Conservation (phyloP, 78 protist genomes). For the Dictyostelium intermedium region DNA sequence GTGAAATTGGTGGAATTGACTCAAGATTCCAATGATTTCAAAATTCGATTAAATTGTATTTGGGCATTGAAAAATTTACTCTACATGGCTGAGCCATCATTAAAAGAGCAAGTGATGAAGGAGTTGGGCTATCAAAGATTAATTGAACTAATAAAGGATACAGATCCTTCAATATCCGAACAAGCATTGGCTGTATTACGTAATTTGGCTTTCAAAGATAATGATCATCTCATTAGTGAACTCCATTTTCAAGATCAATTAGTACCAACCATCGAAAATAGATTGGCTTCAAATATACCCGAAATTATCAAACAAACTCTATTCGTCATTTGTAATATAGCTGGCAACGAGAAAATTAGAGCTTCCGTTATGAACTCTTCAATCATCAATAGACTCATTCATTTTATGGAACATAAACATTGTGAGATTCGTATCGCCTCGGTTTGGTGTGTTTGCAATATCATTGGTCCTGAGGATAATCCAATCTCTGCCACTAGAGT, state of each 20-base stretch:
- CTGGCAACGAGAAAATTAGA: constrained; percentile 34
- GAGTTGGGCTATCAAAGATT: constrained; percentile 16
- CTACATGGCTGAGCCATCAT: constrained; percentile 27
- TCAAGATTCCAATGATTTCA: not conserved
- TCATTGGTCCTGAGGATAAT: constrained; percentile 13
- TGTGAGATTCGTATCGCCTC: constrained; percentile 22
- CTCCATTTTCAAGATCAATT: not conserved
- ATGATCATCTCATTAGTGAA: not conserved
- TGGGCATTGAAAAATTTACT: constrained; percentile 86
- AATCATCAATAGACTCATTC: not conserved
- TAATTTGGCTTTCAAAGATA: constrained; percentile 62
- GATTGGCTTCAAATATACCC: not conserved
- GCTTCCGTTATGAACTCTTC: constrained; percentile 28
- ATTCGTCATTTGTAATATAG: constrained; percentile 66
- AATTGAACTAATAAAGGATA: constrained; percentile 6
- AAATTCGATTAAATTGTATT: constrained; percentile 54
- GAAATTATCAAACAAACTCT: constrained; percentile 51
- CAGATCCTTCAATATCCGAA: constrained; percentile 20
- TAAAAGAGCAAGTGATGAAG: constrained; percentile 31
- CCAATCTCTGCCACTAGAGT: not conserved
- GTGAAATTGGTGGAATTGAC: constrained; percentile 39
- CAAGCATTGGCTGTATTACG: constrained; percentile 61
- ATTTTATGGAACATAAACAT: constrained; percentile 15
- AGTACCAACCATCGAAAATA: constrained; percentile 6
- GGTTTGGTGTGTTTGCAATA: constrained; percentile 52